Evolutionary conservation across 179 eudicot genomes (phyloP), one percentile per base, ranked within the genome.

Genomic region (Beta macrorhiza): DNA sequence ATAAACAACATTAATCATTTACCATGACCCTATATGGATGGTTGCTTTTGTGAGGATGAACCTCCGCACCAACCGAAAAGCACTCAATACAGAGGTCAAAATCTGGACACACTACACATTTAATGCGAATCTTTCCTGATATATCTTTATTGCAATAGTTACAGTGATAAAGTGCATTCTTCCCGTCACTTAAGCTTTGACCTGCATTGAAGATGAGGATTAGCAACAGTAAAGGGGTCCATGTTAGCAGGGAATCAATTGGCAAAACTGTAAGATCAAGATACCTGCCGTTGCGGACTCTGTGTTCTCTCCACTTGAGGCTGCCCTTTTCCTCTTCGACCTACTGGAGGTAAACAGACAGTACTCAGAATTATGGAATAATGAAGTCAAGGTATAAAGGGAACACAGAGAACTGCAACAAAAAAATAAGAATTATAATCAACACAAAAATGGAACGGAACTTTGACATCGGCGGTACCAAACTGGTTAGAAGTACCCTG

Each of bases 61-160:
- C 91, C 89, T 90, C 97, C 67, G 93, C 97, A 72, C 97, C 98
- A 63, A 93, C 98, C 45, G 98, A 95, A 87, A 91, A 95, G 87
- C 98, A 95, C 85, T 95, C 98, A 74, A 95, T 57, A 81, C 98
- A 93, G 44, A 93, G 91, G 80, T 93, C 98, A 77, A 93, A 93
- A 86, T 93, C 97, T 58, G 98, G 86, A 86, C 98, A 95, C 37
- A 84, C 65, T 17, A 78, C 95, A 80, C 97, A 93, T 87, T 95
- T 95, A 58, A 95, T 91, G 62, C 98, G 97, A 78, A 92, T 86
- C 82, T 83, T 89, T 76, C 96, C 97, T 14, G 97, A 86, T 61
- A 95, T 90, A 81, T 95, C 97, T 87, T 93, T 95, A 91, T 88
- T 91, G 90, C 98, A 95, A 85, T 95, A 95, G 73, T 95, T 95